phyloP scores from a whole-genome alignment of 2,329 filamentous ascomycete species.

The Sclerotinia nivalis region DNA sequence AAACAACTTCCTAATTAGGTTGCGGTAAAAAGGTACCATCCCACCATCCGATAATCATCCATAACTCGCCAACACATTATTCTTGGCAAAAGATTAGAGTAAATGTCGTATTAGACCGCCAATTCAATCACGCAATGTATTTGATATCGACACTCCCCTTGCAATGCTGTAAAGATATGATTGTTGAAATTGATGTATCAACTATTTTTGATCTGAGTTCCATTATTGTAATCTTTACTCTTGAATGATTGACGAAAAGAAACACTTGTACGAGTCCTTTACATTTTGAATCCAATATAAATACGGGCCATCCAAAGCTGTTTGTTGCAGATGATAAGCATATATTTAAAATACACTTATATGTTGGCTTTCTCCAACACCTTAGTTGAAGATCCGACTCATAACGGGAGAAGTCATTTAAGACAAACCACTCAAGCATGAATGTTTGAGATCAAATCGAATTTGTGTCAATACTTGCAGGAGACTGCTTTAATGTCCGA shows the following conservation, averaged over 20 bases:
- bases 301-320: background rate
- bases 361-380: background rate
- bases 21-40: background rate
- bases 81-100: background rate
- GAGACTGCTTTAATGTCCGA: background rate
- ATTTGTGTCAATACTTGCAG: background rate
- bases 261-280: background rate
- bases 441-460: background rate
- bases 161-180: background rate
- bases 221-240: background rate
- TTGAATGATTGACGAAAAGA: background rate
- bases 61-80: background rate
- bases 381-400: background rate
- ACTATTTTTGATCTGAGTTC: background rate
- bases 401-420: background rate
- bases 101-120: background rate
- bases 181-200: background rate
- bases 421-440: background rate
- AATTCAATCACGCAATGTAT: background rate
- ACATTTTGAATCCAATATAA: background rate
- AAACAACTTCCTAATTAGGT: slow-evolving; percentile 17
- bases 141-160: background rate
- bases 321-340: background rate
- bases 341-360: background rate
- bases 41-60: background rate